A percentile compares a stretch with the other conserved stretches of the same genome.
Conservation (phyloP, 441 rosid species). For the Euphorbia celastroides region DNA sequence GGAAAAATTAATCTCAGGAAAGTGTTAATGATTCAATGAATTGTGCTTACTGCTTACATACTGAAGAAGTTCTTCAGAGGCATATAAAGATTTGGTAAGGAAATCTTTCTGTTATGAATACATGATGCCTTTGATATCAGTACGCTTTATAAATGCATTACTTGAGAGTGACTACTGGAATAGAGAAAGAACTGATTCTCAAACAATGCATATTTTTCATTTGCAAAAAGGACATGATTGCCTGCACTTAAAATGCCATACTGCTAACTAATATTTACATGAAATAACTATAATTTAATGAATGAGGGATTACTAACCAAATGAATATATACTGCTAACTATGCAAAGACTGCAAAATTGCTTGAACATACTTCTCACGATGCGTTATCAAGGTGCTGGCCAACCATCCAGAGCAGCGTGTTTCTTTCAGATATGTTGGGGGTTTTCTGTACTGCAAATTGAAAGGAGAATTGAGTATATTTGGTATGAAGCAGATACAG, state of each 20-base stretch:
- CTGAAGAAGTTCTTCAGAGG: too few relatives aligned
- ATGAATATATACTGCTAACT: not conserved
- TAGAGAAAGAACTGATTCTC: not conserved
- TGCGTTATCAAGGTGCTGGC: constrained; percentile 41
- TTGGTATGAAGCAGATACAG: not conserved
- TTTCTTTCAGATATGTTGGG: constrained; percentile 55
- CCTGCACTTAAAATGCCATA: not conserved
- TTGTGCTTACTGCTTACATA: too few relatives aligned
- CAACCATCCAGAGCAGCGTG: constrained; percentile 58
- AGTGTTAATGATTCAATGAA: too few relatives aligned
- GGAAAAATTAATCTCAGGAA: too few relatives aligned
- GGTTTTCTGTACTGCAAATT: constrained; percentile 44
- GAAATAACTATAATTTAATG: not conserved
- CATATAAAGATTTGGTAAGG: not conserved
- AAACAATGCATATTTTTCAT: not conserved
- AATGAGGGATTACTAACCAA: not conserved
- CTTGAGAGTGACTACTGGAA: not conserved
- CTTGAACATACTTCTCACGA: constrained; percentile 41
- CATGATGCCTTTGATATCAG: not conserved
- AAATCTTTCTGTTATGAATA: not conserved
- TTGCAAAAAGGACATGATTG: not conserved
- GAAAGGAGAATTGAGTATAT: constrained; percentile 4
- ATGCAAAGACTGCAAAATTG: not conserved
- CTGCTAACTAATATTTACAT: not conserved
- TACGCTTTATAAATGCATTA: not conserved